Percentiles rank a stretch among this genome's conserved stretches.
Conservation (phyloP, 1,284 basidiomycete species). For the Ustilago lituana region DNA sequence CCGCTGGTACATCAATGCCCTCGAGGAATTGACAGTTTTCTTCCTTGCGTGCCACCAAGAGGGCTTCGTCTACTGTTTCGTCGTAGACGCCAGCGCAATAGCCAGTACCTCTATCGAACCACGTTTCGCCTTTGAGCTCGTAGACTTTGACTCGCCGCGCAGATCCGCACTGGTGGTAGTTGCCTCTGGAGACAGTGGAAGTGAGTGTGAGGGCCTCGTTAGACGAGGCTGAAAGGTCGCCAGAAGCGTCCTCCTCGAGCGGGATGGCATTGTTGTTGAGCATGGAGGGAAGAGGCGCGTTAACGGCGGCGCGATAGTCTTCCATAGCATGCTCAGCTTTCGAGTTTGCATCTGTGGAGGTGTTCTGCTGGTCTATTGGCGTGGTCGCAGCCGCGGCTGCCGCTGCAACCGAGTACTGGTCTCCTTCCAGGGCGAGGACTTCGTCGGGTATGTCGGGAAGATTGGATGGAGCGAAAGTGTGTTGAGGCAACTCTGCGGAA, state of each 20-base stretch:
- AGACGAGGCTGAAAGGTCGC: slow-evolving; percentile 42
- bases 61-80: slow-evolving; percentile 61
- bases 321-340: slow-evolving; percentile 23
- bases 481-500: slow-evolving; percentile 14
- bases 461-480: slow-evolving; percentile 17
- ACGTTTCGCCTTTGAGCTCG: slow-evolving; percentile 62
- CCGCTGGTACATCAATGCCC: slow-evolving; percentile 39
- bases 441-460: slow-evolving; percentile 45
- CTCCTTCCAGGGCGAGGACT: slow-evolving; percentile 18
- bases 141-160: slow-evolving; percentile 66
- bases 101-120: slow-evolving; percentile 65
- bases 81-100: slow-evolving; percentile 67
- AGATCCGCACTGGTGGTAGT: slow-evolving; percentile 65
- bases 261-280: slow-evolving; percentile 45
- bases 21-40: slow-evolving; percentile 60
- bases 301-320: slow-evolving; percentile 32
- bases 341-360: slow-evolving; percentile 14
- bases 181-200: slow-evolving; percentile 60
- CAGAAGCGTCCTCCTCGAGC: slow-evolving; percentile 43
- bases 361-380: slow-evolving; percentile 13
- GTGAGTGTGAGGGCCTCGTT: slow-evolving; percentile 53
- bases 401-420: slow-evolving; percentile 11
- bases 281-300: slow-evolving; percentile 45
- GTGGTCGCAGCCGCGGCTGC: not conserved
- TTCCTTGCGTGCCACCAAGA: slow-evolving; percentile 62